Evolutionary conservation across 1,284 basidiomycete species (phyloP).

Genomic region (Fomitopsis pinicola): DNA sequence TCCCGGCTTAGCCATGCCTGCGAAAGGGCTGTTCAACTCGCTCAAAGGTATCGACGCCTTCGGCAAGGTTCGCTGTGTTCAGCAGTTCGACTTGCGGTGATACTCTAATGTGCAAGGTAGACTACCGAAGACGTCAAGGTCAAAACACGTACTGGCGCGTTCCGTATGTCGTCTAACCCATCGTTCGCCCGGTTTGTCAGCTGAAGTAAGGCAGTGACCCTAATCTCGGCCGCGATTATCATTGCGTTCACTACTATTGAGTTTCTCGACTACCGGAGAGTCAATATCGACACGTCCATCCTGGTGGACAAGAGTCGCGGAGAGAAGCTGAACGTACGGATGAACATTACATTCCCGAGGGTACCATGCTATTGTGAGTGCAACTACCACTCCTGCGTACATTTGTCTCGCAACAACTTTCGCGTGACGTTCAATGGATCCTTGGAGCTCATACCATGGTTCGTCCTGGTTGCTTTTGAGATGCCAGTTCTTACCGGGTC

Average conservation of each 20-base stretch:
- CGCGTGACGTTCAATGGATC: background rate
- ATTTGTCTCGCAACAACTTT: background rate
- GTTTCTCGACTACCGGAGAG: conserved; percentile 90
- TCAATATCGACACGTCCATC: conserved; percentile 85
- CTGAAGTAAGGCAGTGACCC: conserved; percentile 64
- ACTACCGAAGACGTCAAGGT: conserved; percentile 98
- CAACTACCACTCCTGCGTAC: background rate
- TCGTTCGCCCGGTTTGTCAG: background rate
- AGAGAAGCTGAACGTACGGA: conserved; percentile 87
- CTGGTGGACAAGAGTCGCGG: conserved; percentile 92
- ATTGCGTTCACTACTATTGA: conserved; percentile 89
- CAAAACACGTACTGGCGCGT: conserved; percentile 89
- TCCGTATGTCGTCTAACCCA: conserved; percentile 53
- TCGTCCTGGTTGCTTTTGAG: background rate
- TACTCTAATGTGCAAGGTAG: conserved; percentile 37
- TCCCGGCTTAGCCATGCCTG: conserved; percentile 32
- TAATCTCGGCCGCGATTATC: conserved; percentile 91
- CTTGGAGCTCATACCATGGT: background rate
- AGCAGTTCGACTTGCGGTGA: background rate
- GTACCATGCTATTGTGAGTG: conserved; percentile 95
- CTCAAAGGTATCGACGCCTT: conserved; percentile 94
- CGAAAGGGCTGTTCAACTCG: conserved; percentile 68
- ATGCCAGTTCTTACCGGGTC: too few species aligned
- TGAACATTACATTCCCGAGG: conserved; percentile 95
- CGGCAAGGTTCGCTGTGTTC: conserved; percentile 71